Conservation (phyloP, 106 monocot species). For the Xerophyta viscosa region DNA sequence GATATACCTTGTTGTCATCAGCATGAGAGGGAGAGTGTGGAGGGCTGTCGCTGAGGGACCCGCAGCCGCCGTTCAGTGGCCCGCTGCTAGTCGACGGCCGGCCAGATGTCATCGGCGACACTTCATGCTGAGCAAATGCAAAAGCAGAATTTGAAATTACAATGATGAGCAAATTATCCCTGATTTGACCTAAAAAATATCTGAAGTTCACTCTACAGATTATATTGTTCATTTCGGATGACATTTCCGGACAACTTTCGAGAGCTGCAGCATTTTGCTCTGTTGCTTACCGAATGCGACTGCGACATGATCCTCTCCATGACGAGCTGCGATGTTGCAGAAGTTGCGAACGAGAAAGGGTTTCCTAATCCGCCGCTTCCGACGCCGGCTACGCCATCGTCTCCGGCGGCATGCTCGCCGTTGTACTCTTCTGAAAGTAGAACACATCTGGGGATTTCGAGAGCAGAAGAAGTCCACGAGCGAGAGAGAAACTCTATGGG, state of each 20-base stretch:
- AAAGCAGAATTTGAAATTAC: no score
- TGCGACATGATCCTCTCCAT: constrained; percentile 90
- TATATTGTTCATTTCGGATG: no score
- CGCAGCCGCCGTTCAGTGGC: constrained; percentile 56
- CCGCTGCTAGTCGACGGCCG: constrained; percentile 93
- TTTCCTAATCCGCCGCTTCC: constrained; percentile 33
- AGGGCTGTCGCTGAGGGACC: constrained; percentile 82
- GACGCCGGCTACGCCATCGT: constrained; percentile 27
- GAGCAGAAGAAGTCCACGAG: constrained; percentile 54
- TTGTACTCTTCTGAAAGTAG: background rate
- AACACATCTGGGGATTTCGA: constrained; percentile 30
- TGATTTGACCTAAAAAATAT: no score
- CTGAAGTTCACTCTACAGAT: no score
- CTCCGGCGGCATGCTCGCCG: background rate
- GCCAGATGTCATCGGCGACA: constrained; percentile 68
- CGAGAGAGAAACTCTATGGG: constrained; percentile 89
- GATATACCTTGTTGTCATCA: constrained; percentile 49
- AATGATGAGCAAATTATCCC: no score
- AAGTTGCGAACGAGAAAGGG: constrained; percentile 65
- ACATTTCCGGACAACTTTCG: no score
- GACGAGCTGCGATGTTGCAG: constrained; percentile 86
- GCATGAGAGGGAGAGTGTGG: constrained; percentile 76
- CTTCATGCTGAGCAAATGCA: constrained; percentile 77
- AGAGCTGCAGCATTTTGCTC: no score
- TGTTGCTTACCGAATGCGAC: constrained; percentile 40